Evolutionary conservation across 352 stramenopile species (phyloP).

Genomic region (Globisporangium paddicum): DNA sequence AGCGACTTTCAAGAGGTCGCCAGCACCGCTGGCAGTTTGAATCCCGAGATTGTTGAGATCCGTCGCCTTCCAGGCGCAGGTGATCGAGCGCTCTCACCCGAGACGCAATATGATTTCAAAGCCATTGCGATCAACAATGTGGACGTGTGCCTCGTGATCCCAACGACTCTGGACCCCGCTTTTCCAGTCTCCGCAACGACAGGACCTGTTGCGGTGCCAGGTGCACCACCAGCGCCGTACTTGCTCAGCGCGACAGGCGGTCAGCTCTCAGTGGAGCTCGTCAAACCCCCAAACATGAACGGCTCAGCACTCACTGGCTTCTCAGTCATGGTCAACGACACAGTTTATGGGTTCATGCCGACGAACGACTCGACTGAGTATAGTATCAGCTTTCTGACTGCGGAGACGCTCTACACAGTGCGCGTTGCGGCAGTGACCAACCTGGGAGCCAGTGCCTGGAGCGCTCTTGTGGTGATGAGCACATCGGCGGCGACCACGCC

Average conservation of each 20-base stretch:
- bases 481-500: slow-evolving; percentile 27
- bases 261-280: slow-evolving; percentile 36
- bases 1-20: slow-evolving; percentile 28
- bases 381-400: slow-evolving; percentile 23
- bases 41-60: slow-evolving; percentile 30
- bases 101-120: slow-evolving; percentile 47
- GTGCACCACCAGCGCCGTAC: slow-evolving; percentile 33
- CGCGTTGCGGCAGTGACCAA: slow-evolving; percentile 35
- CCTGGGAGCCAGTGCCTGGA: slow-evolving; percentile 35
- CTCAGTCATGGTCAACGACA: slow-evolving; percentile 24
- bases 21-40: slow-evolving; percentile 18
- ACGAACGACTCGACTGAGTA: slow-evolving; percentile 21
- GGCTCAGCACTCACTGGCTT: slow-evolving; percentile 42
- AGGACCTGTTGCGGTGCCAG: slow-evolving; percentile 25
- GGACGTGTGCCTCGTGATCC: slow-evolving; percentile 35
- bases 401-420: slow-evolving; percentile 27
- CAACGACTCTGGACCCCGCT: slow-evolving; percentile 12
- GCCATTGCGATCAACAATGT: slow-evolving; percentile 39
- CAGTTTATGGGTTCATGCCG: slow-evolving; percentile 13
- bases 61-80: slow-evolving; percentile 17
- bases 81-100: slow-evolving; percentile 22
- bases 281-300: slow-evolving; percentile 47
- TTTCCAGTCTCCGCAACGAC: slow-evolving; percentile 22
- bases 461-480: slow-evolving; percentile 13
- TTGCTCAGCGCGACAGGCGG: slow-evolving; percentile 49